Evolutionary conservation across 768 basidiomycete species (phyloP).

Genomic region (Boletus rubroflammeus): DNA sequence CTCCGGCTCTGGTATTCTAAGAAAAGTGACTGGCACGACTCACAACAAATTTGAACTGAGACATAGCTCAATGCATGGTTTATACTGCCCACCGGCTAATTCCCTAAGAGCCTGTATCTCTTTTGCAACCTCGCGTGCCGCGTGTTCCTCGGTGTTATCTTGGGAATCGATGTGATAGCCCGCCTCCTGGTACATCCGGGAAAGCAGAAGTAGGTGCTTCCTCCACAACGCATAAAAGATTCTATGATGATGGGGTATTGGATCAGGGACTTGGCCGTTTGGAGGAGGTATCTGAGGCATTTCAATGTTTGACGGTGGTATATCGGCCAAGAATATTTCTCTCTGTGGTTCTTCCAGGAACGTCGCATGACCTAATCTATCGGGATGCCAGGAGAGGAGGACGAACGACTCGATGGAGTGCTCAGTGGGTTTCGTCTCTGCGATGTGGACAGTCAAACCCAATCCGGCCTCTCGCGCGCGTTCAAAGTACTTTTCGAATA

Average conservation of each 20-base stretch:
- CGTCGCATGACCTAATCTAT: constrained; percentile 78
- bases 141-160: constrained; percentile 15
- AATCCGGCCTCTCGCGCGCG: constrained; percentile 58
- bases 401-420: constrained; percentile 54
- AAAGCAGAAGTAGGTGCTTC: constrained; percentile 22
- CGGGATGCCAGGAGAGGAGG: constrained; percentile 59
- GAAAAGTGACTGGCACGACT: constrained; percentile 22
- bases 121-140: constrained; percentile 18
- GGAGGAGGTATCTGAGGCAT: constrained; percentile 17
- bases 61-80: constrained; percentile 74
- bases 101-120: constrained; percentile 21
- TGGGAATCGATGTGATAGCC: constrained; percentile 6
- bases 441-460: constrained; percentile 76
- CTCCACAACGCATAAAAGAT: constrained; percentile 23
- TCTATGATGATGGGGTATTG: constrained; percentile 21
- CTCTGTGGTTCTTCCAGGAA: constrained; percentile 61
- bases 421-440: constrained; percentile 67
- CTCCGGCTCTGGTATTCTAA: neutral
- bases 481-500: constrained; percentile 49
- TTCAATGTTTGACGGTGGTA: constrained; percentile 20
- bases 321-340: constrained; percentile 43
- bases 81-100: constrained; percentile 31
- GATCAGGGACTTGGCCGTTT: constrained; percentile 17
- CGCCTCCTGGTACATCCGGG: constrained; percentile 16
- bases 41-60: constrained; percentile 75